Evolutionary conservation across 768 basidiomycete species (phyloP).

Genomic region (Pisolithus orientalis): DNA sequence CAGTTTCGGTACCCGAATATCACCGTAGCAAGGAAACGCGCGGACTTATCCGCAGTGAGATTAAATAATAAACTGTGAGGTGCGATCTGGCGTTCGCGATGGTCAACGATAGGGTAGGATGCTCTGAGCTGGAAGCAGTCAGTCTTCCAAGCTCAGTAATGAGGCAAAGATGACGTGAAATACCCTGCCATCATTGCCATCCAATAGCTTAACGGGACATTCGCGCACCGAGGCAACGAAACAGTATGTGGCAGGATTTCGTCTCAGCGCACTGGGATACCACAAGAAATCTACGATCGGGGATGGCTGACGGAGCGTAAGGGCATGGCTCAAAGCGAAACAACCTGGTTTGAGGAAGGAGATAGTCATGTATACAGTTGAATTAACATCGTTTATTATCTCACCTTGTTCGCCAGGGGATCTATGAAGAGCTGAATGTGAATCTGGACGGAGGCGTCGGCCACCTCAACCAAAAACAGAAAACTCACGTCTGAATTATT

Average conservation of each 20-base stretch:
- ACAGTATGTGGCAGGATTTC: conserved; percentile 64
- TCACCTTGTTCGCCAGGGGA: conserved; percentile 1
- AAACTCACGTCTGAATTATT: conserved; percentile 40
- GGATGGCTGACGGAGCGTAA: conserved; percentile 47
- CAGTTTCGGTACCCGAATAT: background rate
- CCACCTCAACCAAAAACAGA: background rate
- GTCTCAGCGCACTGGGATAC: conserved; percentile 71
- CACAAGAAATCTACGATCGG: conserved; percentile 77
- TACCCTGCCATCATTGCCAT: conserved; percentile 74
- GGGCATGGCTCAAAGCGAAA: conserved; percentile 9
- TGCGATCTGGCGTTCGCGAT: conserved; percentile 85
- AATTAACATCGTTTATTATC: background rate
- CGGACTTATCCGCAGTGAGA: conserved; percentile 54
- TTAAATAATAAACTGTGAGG: conserved; percentile 84
- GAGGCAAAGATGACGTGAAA: conserved; percentile 11
- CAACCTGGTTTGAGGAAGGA: background rate
- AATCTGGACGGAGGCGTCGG: background rate
- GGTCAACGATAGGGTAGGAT: conserved; percentile 88
- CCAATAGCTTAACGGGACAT: conserved; percentile 77
- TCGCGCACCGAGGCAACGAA: conserved; percentile 82
- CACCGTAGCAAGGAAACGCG: background rate
- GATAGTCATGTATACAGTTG: background rate
- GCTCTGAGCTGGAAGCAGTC: conserved; percentile 64
- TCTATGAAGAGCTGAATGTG: background rate
- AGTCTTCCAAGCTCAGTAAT: background rate